Evolutionary conservation across 352 stramenopile genomes (phyloP), one percentile per base, ranked within the genome.

Genomic region (Aphanomyces invadans): DNA sequence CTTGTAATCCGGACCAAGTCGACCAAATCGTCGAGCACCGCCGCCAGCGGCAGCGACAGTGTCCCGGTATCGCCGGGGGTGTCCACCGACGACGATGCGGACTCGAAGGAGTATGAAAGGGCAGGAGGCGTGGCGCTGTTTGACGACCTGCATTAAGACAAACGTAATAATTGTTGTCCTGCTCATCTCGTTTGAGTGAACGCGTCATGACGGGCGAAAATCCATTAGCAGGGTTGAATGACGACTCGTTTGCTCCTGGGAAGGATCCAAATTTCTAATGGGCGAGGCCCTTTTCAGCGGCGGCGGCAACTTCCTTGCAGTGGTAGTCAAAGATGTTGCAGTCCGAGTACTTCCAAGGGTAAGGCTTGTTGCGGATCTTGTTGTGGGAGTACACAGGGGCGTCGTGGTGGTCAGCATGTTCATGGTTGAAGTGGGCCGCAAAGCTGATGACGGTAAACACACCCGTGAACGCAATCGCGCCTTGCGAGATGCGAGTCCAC

Each of bases 291-390:
- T 89, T 71, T 75, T 88, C 78, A 49, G 84, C 84, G 28, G 75
- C 82, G 45, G 73, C 74, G 48, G 79, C 81, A 46, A 80, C 74
- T 51, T 76, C 75, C 63, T 86, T 87, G 79, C 85, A 94, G 69
- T 89, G 68, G 23, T 31, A 68, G 76, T 94, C 85, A 56, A 94
- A 65, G 42, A 89, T 71, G 79, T 94, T 84, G 75, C 85, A 94
- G 76, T 82, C 64, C 64, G 85, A 80, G 64, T 85, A 83, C 38
- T 84, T 65, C 85, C 85, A 94, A 67, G 85, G 85, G 75, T 85
- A 94, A 26, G 85, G 85, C 76, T 94, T 94, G 73, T 74, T 94
- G 74, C 85, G 85, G 62, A 94, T 77, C 76, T 90, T 94, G 71
- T 92, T 82, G 80, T 94, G 90, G 39, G 83, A 74, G 74, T 79